Evolutionary conservation across 2,329 filamentous ascomycete species (phyloP).

Genomic region (Paecilomyces formosus): DNA sequence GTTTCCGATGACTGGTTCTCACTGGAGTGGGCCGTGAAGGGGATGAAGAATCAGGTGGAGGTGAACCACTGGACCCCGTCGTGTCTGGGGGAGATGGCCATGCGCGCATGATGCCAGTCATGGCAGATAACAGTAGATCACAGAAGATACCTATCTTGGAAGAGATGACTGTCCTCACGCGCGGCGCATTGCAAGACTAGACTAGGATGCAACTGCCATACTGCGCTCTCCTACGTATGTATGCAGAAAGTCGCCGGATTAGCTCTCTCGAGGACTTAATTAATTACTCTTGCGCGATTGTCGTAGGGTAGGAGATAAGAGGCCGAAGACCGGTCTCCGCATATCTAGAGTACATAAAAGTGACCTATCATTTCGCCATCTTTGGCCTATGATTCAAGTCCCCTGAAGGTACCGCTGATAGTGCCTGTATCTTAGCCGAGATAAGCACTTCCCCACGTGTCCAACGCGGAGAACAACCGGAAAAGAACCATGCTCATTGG

Average conservation of each 20-base stretch:
- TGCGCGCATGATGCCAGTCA: not conserved
- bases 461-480: not conserved
- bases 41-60: not conserved
- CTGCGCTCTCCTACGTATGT: not conserved
- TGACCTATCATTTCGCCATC: not conserved
- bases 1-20: not conserved
- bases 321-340: not conserved
- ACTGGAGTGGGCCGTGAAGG: not conserved
- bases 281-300: not conserved
- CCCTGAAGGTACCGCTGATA: not conserved
- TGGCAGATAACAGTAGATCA: not conserved
- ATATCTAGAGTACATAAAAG: not conserved
- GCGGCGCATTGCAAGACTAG: not conserved
- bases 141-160: not conserved
- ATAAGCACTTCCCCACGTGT: not conserved
- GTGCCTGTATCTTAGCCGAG: not conserved
- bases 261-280: not conserved
- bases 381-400: not conserved
- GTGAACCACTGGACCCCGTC: not conserved
- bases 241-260: not conserved
- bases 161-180: not conserved
- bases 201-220: not conserved
- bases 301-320: not conserved
- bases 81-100: not conserved
- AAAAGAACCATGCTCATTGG: not conserved